Evolutionary conservation across 176 grass and related monocot species (phyloP), one percentile per base, ranked within the genome.

Genomic region (Oryza meyeriana): DNA sequence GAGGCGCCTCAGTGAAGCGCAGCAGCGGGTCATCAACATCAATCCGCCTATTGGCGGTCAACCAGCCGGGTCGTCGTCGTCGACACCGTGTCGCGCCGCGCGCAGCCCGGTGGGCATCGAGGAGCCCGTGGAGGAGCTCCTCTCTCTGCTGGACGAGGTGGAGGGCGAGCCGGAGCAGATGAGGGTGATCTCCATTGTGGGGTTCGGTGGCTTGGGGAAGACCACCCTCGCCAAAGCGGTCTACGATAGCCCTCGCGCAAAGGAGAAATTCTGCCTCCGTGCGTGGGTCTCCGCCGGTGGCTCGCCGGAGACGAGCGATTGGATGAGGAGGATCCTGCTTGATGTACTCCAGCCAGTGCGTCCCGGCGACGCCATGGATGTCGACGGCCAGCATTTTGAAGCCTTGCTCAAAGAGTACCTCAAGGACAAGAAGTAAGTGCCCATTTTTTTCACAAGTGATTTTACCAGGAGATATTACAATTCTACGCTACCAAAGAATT

Each of bases 161-260:
- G 64, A 82, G 17, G 85, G 79, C 6, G 79, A 82, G 24, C 24
- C 5, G 25, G 40, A 81, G 40, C 73, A 63, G 67, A 35, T 36
- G 63, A 77, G 87, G 48, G 61, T 89, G 27, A 69, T 89, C 64
- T 89, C 87, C 18, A 27, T 89, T 1, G 82, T 89, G 20, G 87
- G 87, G 9, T 69, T 85, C 22, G 82, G 87, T 41, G 87, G 87
- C 18, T 3, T 47, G 30, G 87, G 69, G 33, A 85, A 89, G 57
- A 88, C 86, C 12, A 85, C 83, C 4, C 87, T 89, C 30, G 87
- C 30, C 0, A 78, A 14, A 42, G 61, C 26, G 3, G 87, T 81
- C 28, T 86, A 76, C 28, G 33, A 81, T 4, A 61, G 11, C 66
- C 25, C 35, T 66, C 20, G 16, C 0, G 35, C 22, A n/a, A 28